A percentile compares a stretch with the other conserved stretches of the same genome.
Conservation (phyloP, 352 stramenopile species). For the Labyrinthula sp. region DNA sequence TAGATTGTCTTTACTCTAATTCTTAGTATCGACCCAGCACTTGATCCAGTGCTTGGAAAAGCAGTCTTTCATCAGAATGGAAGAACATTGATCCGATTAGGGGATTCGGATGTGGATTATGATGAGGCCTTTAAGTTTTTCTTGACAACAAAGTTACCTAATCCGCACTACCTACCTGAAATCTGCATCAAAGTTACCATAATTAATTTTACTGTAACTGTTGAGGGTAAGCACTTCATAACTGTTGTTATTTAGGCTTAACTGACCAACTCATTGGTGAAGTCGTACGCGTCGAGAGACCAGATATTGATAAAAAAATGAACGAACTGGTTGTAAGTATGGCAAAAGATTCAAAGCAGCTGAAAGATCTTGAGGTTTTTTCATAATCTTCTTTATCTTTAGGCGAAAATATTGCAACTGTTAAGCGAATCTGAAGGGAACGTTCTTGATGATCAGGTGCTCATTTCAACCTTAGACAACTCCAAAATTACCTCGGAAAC, state of each 20-base stretch:
- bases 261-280: constrained; percentile 71
- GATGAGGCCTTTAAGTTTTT: constrained; percentile 66
- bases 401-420: constrained; percentile 68
- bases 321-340: constrained; percentile 70
- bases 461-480: constrained; percentile 52
- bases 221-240: too few species aligned
- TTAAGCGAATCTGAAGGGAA: constrained; percentile 67
- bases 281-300: constrained; percentile 63
- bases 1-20: too few species aligned
- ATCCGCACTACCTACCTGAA: constrained; percentile 74
- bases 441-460: constrained; percentile 64
- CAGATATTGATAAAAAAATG: constrained; percentile 75
- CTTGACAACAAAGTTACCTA: constrained; percentile 71
- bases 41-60: constrained; percentile 72
- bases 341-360: constrained; percentile 67
- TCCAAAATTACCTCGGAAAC: constrained; percentile 78
- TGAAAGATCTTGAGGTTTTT: constrained; percentile 76
- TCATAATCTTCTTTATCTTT: too few species aligned
- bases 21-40: constrained; percentile 59
- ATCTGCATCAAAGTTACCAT: constrained; percentile 85
- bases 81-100: constrained; percentile 60
- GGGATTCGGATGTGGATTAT: constrained; percentile 74
- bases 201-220: constrained; percentile 85
- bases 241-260: constrained; percentile 61
- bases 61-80: constrained; percentile 69